Conservation (phyloP, 768 basidiomycete genomes). For the Lepiota subincarnata region DNA sequence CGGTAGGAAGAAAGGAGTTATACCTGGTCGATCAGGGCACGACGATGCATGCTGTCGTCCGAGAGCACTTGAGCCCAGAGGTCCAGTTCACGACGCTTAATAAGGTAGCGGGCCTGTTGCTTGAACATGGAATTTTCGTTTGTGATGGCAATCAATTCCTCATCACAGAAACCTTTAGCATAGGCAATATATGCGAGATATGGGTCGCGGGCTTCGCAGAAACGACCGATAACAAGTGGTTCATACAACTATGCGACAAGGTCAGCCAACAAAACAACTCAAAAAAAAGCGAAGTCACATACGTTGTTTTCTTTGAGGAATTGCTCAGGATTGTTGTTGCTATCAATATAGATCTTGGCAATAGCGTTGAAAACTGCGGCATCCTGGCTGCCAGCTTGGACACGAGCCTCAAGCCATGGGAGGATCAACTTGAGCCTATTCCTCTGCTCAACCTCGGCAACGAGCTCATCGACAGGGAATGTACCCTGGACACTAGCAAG, state of each 20-base stretch:
- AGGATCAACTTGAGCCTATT: conserved; percentile 96
- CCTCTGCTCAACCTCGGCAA: conserved; percentile 93
- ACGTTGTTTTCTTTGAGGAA: conserved; percentile 99
- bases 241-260: conserved; percentile 72
- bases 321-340: conserved; percentile 95
- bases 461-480: conserved; percentile 97
- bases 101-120: conserved; percentile 96
- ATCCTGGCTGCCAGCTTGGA: conserved; percentile 92
- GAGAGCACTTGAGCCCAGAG: conserved; percentile 95
- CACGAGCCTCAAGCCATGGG: conserved; percentile 93
- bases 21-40: conserved; percentile 91
- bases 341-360: conserved; percentile 98
- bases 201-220: conserved; percentile 98
- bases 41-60: conserved; percentile 86
- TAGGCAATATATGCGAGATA: conserved; percentile 99
- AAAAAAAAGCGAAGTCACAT: conserved; percentile 24
- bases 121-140: conserved; percentile 99
- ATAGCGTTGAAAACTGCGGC: conserved; percentile 93
- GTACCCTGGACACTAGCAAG: conserved; percentile 92
- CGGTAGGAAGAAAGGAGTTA: conserved; percentile 11
- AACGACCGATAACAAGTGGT: conserved; percentile 95
- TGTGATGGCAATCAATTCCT: conserved; percentile 93
- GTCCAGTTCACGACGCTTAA: conserved; percentile 92
- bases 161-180: conserved; percentile 98
- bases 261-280: conserved; percentile 10